These are phyloP conservation scores for Colletotrichum eleusines DNA, from an alignment of 2,329 filamentous ascomycete genomes.

Conservation along the genomic window DNA sequence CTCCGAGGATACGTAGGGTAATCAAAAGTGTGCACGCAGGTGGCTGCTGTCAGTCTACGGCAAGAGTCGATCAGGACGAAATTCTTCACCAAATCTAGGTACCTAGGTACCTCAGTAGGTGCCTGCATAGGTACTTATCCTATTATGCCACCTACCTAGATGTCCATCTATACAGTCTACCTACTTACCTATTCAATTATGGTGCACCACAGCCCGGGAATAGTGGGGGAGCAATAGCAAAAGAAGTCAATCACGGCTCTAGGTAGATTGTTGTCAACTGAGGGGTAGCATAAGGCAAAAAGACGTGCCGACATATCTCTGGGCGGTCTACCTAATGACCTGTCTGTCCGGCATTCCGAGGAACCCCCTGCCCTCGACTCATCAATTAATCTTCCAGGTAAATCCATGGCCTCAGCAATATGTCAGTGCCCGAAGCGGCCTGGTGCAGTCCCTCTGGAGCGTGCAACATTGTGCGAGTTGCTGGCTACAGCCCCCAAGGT, in stretches of 20 bases:
- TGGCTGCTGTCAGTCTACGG: neutral
- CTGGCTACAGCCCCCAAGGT: neutral
- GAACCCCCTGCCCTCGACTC: too few relatives aligned
- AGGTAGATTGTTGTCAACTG: conserved; percentile 1
- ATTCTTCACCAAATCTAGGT: conserved; percentile 12
- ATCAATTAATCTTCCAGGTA: too few relatives aligned
- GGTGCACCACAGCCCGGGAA: neutral
- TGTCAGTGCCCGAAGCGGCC: too few relatives aligned
- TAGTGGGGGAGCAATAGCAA: neutral
- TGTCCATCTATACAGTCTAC: neutral
- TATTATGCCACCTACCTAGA: neutral
- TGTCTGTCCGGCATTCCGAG: too few relatives aligned
- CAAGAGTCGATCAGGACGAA: conserved; percentile 2
- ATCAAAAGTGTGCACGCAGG: neutral
- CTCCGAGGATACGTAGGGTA: neutral
- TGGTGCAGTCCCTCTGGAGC: conserved; percentile 1
- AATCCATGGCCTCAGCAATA: too few relatives aligned
- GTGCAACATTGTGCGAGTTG: neutral
- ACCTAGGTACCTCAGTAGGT: neutral
- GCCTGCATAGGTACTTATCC: too few relatives aligned
- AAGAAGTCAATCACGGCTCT: neutral
- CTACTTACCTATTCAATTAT: neutral
- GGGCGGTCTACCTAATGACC: neutral
- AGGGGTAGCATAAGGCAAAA: conserved; percentile 8
- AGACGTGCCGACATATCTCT: neutral